phyloP scores from a whole-genome alignment of 257 asterid genomes.

The Leptodermis oblonga region DNA sequence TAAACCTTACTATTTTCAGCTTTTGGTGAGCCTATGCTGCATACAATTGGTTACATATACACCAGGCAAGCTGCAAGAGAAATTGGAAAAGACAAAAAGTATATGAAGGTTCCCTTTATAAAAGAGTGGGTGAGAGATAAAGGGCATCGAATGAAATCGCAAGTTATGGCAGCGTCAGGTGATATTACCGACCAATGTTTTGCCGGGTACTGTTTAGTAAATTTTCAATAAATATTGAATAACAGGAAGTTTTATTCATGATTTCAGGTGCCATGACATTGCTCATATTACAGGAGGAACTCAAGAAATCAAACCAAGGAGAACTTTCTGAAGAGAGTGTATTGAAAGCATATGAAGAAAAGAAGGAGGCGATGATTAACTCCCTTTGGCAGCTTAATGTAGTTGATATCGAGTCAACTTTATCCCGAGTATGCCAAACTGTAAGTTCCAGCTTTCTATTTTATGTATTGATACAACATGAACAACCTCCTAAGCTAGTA shows the following conservation, averaged over 20 bases:
- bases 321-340: constrained; percentile 49
- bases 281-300: constrained; percentile 61
- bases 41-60: constrained; percentile 79
- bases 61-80: constrained; percentile 83
- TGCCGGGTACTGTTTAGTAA: constrained; percentile 1
- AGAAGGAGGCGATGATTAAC: constrained; percentile 55
- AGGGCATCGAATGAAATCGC: constrained; percentile 63
- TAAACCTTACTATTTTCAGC: constrained; percentile 42
- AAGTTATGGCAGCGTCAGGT: constrained; percentile 84
- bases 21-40: constrained; percentile 81
- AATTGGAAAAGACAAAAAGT: constrained; percentile 68
- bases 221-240: background rate
- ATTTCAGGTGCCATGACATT: constrained; percentile 58
- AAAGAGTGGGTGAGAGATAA: constrained; percentile 88
- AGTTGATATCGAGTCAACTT: constrained; percentile 71
- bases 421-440: constrained; percentile 66
- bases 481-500: background rate
- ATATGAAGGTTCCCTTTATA: constrained; percentile 75
- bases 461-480: background rate
- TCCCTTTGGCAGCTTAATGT: constrained; percentile 82
- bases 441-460: constrained; percentile 36
- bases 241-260: constrained; percentile 4
- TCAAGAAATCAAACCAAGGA: constrained; percentile 52
- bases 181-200: constrained; percentile 16
- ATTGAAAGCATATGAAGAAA: constrained; percentile 45